phyloP scores from a whole-genome alignment of 2,329 filamentous ascomycete species.

The Fusarium buharicum region DNA sequence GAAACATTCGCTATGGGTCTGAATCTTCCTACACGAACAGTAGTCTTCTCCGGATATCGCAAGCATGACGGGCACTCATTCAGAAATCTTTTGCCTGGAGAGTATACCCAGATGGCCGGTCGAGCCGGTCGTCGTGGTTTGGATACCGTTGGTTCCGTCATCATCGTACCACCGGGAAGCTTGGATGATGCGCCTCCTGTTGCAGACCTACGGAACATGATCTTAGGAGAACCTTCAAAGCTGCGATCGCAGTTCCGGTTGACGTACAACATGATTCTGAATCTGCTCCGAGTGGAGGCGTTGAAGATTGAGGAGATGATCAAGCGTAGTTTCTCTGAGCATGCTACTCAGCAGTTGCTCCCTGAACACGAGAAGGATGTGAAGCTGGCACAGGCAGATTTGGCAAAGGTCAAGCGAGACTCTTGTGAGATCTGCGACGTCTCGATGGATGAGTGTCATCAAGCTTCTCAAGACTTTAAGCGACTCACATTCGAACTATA shows the following conservation, averaged over 20 bases:
- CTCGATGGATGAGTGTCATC: conserved; percentile 82
- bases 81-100: conserved; percentile 88
- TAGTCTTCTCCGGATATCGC: conserved; percentile 96
- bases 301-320: conserved; percentile 99
- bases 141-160: conserved; percentile 91
- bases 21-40: conserved; percentile 93
- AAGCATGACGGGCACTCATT: conserved; percentile 96
- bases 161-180: conserved; percentile 84
- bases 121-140: conserved; percentile 92
- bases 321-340: conserved; percentile 98
- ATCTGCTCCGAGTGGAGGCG: conserved; percentile 92
- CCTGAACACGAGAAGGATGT: conserved; percentile 97
- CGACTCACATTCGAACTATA: conserved; percentile 85
- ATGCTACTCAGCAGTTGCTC: conserved; percentile 92
- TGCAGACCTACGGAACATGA: conserved; percentile 87
- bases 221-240: conserved; percentile 94
- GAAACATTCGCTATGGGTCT: conserved; percentile 99
- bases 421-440: conserved; percentile 83
- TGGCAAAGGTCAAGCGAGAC: conserved; percentile 90
- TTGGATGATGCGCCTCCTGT: conserved; percentile 90
- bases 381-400: conserved; percentile 87
- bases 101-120: conserved; percentile 99
- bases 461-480: conserved; percentile 82
- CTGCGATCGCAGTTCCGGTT: conserved; percentile 94
- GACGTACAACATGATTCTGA: conserved; percentile 99